Conservation (phyloP, 768 basidiomycete genomes). For the Tylopilus plumbeoviolaceoides region DNA sequence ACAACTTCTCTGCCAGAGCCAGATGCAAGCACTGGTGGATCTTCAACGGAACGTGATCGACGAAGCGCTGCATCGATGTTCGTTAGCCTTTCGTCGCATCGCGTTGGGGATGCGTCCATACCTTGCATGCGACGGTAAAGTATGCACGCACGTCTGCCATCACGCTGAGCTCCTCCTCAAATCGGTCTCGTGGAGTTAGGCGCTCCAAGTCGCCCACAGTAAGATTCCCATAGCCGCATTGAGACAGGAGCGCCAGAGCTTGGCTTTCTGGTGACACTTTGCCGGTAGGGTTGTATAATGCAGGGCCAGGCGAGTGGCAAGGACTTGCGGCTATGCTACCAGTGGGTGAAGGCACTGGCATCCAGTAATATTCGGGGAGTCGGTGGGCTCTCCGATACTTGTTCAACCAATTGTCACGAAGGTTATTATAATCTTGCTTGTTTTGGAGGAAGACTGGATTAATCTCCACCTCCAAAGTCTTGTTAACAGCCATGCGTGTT, state of each 20-base stretch:
- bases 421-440: constrained; percentile 14
- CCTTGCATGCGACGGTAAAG: constrained; percentile 53
- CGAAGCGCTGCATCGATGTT: constrained; percentile 40
- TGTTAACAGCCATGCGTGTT: constrained; percentile 26
- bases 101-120: constrained; percentile 19
- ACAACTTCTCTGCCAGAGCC: constrained; percentile 34
- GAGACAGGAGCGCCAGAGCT: constrained; percentile 29
- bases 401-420: constrained; percentile 24
- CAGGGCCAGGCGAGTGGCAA: no score
- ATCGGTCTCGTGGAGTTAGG: constrained; percentile 25
- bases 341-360: no score
- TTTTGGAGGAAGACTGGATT: constrained; percentile 41
- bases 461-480: constrained; percentile 31
- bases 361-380: background rate
- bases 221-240: constrained; percentile 27
- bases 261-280: no score
- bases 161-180: constrained; percentile 43
- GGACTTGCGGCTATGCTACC: no score
- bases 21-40: constrained; percentile 46
- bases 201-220: constrained; percentile 23
- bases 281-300: no score
- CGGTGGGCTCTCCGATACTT: constrained; percentile 20
- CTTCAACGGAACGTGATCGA: constrained; percentile 49
- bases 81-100: background rate
- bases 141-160: constrained; percentile 57